A percentile compares a stretch with the other conserved stretches of the same genome.
Evolutionary conservation across 257 asterid genomes (phyloP).

Genomic region (Thymus mandschuricus): DNA sequence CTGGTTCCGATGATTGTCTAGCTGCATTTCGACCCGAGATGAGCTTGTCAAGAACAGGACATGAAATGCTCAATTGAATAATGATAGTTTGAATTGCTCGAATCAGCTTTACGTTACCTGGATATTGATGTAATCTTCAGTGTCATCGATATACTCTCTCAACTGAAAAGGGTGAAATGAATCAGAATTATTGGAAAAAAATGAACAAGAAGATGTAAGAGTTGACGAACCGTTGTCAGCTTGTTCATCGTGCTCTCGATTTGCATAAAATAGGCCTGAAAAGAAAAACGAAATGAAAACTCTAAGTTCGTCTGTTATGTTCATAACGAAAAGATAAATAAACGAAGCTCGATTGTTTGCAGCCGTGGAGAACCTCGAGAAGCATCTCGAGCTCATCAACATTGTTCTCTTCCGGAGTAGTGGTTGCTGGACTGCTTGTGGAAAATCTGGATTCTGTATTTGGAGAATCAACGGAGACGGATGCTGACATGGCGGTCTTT

Average conservation of each 20-base stretch:
- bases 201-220: neutral
- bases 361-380: conserved; percentile 62
- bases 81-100: neutral
- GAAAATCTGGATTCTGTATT: conserved; percentile 52
- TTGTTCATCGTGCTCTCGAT: conserved; percentile 93
- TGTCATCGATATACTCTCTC: conserved; percentile 88
- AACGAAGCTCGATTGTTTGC: neutral
- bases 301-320: neutral
- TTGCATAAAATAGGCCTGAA: conserved; percentile 89
- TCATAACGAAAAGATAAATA: neutral
- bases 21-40: conserved; percentile 49
- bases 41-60: conserved; percentile 3
- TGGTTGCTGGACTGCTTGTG: conserved; percentile 49
- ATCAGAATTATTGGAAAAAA: neutral
- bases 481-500: conserved; percentile 51
- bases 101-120: conserved; percentile 54
- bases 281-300: neutral
- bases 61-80: neutral
- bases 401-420: conserved; percentile 56
- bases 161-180: conserved; percentile 46
- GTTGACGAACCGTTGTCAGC: conserved; percentile 59
- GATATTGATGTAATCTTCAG: conserved; percentile 93
- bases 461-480: conserved; percentile 27
- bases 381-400: conserved; percentile 96
- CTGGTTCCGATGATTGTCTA: conserved; percentile 94